Base-by-base conservation (phyloP, 2,329 filamentous ascomycete species). In the Emmonsiellopsis sp. region DNA sequence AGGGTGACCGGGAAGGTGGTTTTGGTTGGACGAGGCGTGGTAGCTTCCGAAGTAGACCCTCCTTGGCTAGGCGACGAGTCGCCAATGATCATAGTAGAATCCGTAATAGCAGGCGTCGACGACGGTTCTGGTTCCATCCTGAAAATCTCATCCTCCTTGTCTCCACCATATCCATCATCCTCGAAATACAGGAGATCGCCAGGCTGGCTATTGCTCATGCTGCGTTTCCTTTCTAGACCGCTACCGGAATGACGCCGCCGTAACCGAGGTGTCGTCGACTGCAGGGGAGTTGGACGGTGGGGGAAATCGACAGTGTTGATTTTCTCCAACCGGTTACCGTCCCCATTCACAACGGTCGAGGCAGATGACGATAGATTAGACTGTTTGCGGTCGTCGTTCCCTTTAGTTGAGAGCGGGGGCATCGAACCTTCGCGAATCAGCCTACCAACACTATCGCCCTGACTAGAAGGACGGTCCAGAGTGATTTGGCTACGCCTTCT, bases 181-280 rank as follows among this genome's bases (percentile, higher is more conserved):
- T 95, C 90, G 62, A 87, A 91, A 61, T 91, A 95, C 66, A 95
- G 85, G n/a, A 96, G 76, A 57, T 87, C 80, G n/a, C 88, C 86
- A 51, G 86, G 77, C 8, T 81, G 77, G 10, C 85, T 80, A 14
- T 78, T 79, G 46, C 79, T 76, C 6, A 95, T 85, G 57, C 89
- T 87, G 53, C 80, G 75, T 27, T 88, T 86, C 63, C 87, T 85
- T 55, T 87, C 83, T 31, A 96, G 77, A 5, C 89, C 90, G 58
- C 88, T 88, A 48, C 90, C 91, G 5, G 90, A 96, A 68, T 94
- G 93, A 27, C 92, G 84, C 55, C 91, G 81, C 65, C 79, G 69
- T 27, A 70, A 62, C 32, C 57, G 58, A 36, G 65, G 58, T 42
- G 63, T 60, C 49, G 57, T 63, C 52, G 21, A 31, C 10, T 32